Evolutionary conservation across 1,284 basidiomycete genomes (phyloP), one percentile per base, ranked within the genome.

Genomic region (Ustilago sp.): DNA sequence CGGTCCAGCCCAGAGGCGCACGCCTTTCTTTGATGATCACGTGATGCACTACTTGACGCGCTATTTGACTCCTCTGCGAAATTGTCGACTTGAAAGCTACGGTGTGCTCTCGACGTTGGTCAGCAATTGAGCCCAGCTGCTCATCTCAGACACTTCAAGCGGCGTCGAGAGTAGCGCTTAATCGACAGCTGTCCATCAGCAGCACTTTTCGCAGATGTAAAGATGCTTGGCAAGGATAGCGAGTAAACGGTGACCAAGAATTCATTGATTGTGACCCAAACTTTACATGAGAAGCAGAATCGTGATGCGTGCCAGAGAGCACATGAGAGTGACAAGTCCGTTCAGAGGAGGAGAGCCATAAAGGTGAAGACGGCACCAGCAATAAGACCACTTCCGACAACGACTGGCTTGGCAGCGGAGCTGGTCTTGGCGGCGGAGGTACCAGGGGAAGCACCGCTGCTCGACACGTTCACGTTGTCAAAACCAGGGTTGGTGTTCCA

Each of bases 401-500:
- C 15, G 28, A 62, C 23, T 2, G 68, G 63, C 56, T 66, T 65
- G 11, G 52, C 63, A 55, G 58, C 59, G 3, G 59, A 39, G 55
- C 61, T 71, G 59, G 63, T 62, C 59, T 71, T 71, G 50, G 63
- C 63, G 2, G 59, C 38, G 5, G 59, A 31, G n/a, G 54, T 56
- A 11, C 54, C 58, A 32, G 56, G 17, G 4, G 66, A 31, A 17
- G n/a, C 32, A 17, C 56, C 32, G 6, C 39, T 57, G 12, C 56
- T 66, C 19, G 71, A 70, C 43, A 70, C 67, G 52, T 69, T 67
- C 53, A 59, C 63, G 51, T 77, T 77, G 67, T 77, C 67, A 58
- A 23, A 77, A 55, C 63, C 71, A 12, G 75, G 75, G 65, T 77
- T 63, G 35, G 71, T 63, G 57, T 53, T 56, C 68, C 69, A 77